These are phyloP conservation scores for Mantamonas sphyraenae DNA, from an alignment of 78 protist genomes.

Conservation along the genomic window DNA sequence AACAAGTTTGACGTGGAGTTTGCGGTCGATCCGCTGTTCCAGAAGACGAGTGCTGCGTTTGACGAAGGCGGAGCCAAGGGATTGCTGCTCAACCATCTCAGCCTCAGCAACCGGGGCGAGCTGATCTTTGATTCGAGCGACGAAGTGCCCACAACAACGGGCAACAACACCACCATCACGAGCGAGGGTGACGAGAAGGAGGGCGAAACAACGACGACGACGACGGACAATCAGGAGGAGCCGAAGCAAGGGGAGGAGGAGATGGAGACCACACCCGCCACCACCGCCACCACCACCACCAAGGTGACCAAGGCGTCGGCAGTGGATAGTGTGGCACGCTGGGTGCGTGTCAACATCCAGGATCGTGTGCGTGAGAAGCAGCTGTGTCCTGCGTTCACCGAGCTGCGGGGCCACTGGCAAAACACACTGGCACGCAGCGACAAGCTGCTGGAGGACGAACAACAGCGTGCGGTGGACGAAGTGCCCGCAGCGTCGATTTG, in stretches of 20 bases:
- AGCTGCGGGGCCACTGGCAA: no score
- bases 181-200: no score
- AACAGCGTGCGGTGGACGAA: conserved; percentile 2
- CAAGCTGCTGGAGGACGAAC: no score
- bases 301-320: no score
- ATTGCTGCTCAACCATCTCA: conserved; percentile 48
- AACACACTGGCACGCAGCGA: no score
- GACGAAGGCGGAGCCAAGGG: conserved; percentile 74
- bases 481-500: background rate
- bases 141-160: background rate
- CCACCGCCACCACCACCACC: no score
- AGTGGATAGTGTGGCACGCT: no score
- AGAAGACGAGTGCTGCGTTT: conserved; percentile 59
- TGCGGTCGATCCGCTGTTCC: conserved; percentile 75
- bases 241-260: background rate
- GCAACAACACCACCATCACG: no score
- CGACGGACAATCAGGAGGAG: background rate
- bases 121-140: conserved; percentile 56
- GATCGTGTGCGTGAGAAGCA: conserved; percentile 12
- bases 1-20: conserved; percentile 26
- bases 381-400: no score
- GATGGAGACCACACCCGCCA: no score
- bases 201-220: background rate
- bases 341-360: no score
- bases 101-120: conserved; percentile 22